A percentile compares a stretch with the other conserved stretches of the same genome.
Evolutionary conservation across 2,329 filamentous ascomycete species (phyloP).

Genomic region (Endoconidiophora laricicola): DNA sequence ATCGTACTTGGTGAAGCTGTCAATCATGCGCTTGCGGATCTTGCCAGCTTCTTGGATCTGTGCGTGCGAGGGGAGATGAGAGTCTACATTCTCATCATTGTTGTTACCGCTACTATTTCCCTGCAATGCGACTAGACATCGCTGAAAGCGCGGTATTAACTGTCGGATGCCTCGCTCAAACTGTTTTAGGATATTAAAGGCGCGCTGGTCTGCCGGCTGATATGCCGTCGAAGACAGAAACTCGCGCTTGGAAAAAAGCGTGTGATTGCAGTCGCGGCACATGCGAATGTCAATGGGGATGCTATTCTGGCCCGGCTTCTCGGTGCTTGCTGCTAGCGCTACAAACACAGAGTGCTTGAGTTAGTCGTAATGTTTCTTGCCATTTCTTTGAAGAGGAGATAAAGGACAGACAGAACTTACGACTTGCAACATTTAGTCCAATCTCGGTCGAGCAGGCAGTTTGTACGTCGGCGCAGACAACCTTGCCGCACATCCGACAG

Average conservation of each 20-base stretch:
- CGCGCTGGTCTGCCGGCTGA: slow-evolving; percentile 57
- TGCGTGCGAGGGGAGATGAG: slow-evolving; percentile 27
- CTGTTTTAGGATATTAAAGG: slow-evolving; percentile 69
- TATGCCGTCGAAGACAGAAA: slow-evolving; percentile 53
- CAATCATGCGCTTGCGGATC: slow-evolving; percentile 74
- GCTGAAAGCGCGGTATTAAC: slow-evolving; percentile 71
- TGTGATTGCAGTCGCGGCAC: slow-evolving; percentile 69
- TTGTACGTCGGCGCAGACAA: slow-evolving; percentile 75
- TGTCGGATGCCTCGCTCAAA: slow-evolving; percentile 77
- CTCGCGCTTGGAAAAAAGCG: slow-evolving; percentile 50
- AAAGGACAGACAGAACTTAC: slow-evolving; percentile 17
- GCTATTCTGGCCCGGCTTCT: slow-evolving; percentile 27
- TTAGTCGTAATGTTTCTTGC: background rate
- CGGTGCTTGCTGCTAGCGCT: slow-evolving; percentile 21
- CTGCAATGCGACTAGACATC: slow-evolving; percentile 48
- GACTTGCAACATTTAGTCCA: slow-evolving; percentile 55
- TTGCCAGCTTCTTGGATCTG: slow-evolving; percentile 77
- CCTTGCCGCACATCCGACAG: slow-evolving; percentile 80
- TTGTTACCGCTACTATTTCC: slow-evolving; percentile 21
- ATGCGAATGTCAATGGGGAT: slow-evolving; percentile 71
- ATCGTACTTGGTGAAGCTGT: slow-evolving; percentile 80
- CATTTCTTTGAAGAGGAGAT: background rate
- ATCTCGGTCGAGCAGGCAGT: slow-evolving; percentile 78
- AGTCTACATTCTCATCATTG: slow-evolving; percentile 15
- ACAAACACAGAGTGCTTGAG: slow-evolving; percentile 12